Conservation (phyloP, 768 basidiomycete species). For the Tulasnella sp. region DNA sequence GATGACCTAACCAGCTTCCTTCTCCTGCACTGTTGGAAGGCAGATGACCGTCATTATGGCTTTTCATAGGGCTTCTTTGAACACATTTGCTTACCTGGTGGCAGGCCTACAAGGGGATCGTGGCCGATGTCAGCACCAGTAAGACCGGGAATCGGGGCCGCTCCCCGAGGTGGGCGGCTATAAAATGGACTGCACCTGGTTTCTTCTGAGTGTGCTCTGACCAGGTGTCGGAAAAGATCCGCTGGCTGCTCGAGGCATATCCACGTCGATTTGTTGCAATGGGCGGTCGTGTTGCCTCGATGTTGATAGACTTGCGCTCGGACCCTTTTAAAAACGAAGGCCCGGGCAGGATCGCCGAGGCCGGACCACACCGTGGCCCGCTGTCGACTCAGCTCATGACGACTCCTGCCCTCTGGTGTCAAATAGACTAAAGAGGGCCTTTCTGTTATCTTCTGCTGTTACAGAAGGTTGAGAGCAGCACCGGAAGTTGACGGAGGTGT, state of each 20-base stretch:
- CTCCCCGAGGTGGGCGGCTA: background rate
- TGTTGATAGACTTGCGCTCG: background rate
- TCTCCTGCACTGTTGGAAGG: constrained; percentile 10
- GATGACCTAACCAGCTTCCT: constrained; percentile 16
- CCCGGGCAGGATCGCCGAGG: background rate
- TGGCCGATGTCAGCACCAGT: background rate
- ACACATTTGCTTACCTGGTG: constrained; percentile 23
- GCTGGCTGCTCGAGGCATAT: background rate
- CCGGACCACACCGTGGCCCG: too few species aligned
- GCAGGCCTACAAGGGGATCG: constrained; percentile 12
- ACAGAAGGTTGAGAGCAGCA: background rate
- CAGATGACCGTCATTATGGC: background rate
- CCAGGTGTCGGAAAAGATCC: background rate
- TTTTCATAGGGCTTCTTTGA: background rate
- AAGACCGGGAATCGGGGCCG: background rate
- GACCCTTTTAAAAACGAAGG: background rate
- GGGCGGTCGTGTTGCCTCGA: background rate
- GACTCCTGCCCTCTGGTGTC: background rate
- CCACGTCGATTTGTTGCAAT: background rate
- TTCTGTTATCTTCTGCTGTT: background rate
- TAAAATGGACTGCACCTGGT: background rate
- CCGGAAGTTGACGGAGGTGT: too few species aligned
- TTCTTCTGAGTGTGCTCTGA: background rate
- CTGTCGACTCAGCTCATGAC: background rate
- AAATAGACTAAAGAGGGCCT: background rate